Conservation (phyloP, 805 yeast genomes). For the Saturnispora zaruensis region DNA sequence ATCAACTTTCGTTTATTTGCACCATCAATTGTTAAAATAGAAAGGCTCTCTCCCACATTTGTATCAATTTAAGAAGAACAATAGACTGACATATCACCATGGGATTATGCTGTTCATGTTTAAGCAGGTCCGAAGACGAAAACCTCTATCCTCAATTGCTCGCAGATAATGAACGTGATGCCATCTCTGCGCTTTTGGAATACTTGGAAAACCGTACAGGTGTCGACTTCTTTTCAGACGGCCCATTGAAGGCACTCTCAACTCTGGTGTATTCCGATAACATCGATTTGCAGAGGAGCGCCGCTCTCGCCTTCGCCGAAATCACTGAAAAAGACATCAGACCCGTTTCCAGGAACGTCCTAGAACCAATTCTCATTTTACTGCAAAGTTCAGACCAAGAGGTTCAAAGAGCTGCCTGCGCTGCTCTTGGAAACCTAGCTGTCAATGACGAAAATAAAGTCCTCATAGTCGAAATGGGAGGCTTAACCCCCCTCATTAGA, state of each 20-base stretch:
- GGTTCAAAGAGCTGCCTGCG: slow-evolving; percentile 97
- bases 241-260: slow-evolving; percentile 81
- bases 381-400: slow-evolving; percentile 85
- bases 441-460: slow-evolving; percentile 92
- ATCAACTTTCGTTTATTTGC: background rate
- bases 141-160: slow-evolving; percentile 68
- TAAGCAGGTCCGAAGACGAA: slow-evolving; percentile 36
- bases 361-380: slow-evolving; percentile 86
- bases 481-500: slow-evolving; percentile 88
- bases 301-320: slow-evolving; percentile 97
- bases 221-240: slow-evolving; percentile 81
- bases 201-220: slow-evolving; percentile 83
- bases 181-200: slow-evolving; percentile 81
- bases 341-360: slow-evolving; percentile 80
- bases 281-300: slow-evolving; percentile 89
- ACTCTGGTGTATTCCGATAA: slow-evolving; percentile 93
- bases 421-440: slow-evolving; percentile 96
- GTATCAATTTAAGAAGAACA: background rate
- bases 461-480: slow-evolving; percentile 96
- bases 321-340: slow-evolving; percentile 94
- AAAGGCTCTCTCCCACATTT: background rate
- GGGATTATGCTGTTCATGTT: slow-evolving; percentile 49
- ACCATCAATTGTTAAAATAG: background rate
- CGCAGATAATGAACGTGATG: slow-evolving; percentile 95
- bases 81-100: slow-evolving; percentile 20